Base-by-base conservation (phyloP, 2,329 filamentous ascomycete species). In the Aspergillus ibericus region DNA sequence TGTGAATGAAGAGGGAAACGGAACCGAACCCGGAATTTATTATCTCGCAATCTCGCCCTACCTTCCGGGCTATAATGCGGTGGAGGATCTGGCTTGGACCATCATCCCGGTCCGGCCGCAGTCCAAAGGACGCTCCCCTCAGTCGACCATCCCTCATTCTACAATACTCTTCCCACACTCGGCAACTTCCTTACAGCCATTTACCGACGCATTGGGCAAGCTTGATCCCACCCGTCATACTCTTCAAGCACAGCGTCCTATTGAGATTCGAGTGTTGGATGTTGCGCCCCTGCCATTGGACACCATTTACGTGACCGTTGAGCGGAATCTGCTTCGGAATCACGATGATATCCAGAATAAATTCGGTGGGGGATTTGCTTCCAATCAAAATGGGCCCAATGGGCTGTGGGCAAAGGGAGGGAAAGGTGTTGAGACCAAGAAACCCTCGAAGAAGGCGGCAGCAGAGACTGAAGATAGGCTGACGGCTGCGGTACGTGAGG, bases 241-340 rank as follows among this genome's bases (percentile, higher is more conserved):
- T 25, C 86, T 86, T 63, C 86, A 89, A 67, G 86, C 88, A 66
- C 88, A 91, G 66, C 85, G 87, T 63, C 87, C 90, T 8, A 89
- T 97, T 63, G 93, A 97, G 74, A 89, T 98, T 62, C 82, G 91
- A 58, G 83, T 96, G 25, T 80, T 96, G 58, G 90, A 96, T 71
- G 90, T 95, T 7, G 83, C 88, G 8, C 90, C 93, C 1, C 77
- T 98, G 25, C 83, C 88, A 1, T 79, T 98, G 25, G 91, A 97
- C 60, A 91, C 90, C 0, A 84, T 98, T 15, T 96, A 92, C 71
- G 91, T 98, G 58, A 92, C 85, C 51, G 81, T 97, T 6, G 92
- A 97, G 70, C 89, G 87, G 50, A 88, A 95, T 57, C 83, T 93
- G 6, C 84, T 95, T 40, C 87, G 87, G 64, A 88, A 90, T 68